Conservation (phyloP, 176 grass and related monocot species). For the Ensete glaucum region DNA sequence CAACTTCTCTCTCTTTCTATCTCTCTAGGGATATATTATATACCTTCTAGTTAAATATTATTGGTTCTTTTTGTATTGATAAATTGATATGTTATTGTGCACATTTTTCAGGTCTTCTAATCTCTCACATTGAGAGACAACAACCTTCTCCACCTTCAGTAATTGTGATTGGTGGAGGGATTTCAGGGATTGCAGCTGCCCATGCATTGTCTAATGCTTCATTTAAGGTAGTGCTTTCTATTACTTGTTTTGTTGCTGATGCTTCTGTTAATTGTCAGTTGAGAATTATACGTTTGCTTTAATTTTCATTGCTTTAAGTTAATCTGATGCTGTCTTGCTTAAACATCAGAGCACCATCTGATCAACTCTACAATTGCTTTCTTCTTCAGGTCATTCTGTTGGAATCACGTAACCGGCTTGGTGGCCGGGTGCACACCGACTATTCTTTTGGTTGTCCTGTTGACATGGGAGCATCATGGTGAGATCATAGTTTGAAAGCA, state of each 20-base stretch:
- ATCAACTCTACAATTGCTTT: background rate
- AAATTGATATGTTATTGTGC: background rate
- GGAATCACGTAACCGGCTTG: slow-evolving; percentile 73
- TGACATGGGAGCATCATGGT: slow-evolving; percentile 99
- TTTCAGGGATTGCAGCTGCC: slow-evolving; percentile 91
- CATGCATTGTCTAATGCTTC: slow-evolving; percentile 73
- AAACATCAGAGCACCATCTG: background rate
- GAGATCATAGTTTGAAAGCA: background rate
- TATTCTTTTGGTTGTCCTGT: slow-evolving; percentile 97
- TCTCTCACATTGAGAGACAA: slow-evolving; percentile 67
- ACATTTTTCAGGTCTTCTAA: slow-evolving; percentile 47
- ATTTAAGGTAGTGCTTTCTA: slow-evolving; percentile 43
- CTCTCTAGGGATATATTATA: background rate
- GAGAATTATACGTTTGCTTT: slow-evolving; percentile 22
- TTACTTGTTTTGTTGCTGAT: background rate
- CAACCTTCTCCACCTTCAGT: slow-evolving; percentile 63
- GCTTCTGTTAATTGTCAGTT: slow-evolving; percentile 5
- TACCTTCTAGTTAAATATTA: background rate
- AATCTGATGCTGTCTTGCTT: too few relatives aligned
- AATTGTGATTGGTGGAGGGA: slow-evolving; percentile 90
- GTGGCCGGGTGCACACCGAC: slow-evolving; percentile 86
- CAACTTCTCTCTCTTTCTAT: background rate
- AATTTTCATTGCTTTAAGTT: background rate
- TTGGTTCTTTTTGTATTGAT: background rate
- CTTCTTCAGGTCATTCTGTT: slow-evolving; percentile 57